Conservation (phyloP, 2,329 filamentous ascomycete genomes). For the Sporothrix curviconia region DNA sequence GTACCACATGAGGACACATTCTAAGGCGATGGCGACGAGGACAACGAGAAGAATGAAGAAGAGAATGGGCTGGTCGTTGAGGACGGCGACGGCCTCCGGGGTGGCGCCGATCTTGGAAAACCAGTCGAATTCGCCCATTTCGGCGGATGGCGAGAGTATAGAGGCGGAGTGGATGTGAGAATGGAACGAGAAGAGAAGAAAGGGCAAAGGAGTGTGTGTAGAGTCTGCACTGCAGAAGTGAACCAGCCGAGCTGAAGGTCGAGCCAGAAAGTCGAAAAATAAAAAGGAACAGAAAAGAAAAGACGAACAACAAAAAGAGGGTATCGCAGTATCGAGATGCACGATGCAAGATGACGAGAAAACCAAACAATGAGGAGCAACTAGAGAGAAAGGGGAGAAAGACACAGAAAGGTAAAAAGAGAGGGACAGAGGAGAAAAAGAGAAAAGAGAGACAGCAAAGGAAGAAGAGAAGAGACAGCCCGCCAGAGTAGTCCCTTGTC, state of each 20-base stretch:
- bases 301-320: neutral
- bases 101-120: constrained; percentile 52
- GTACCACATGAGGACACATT: constrained; percentile 47
- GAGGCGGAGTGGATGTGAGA: neutral
- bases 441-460: neutral
- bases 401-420: neutral
- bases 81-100: constrained; percentile 48
- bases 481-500: constrained; percentile 4
- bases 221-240: no score
- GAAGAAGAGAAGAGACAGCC: neutral
- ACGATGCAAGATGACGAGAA: neutral
- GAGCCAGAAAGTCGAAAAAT: neutral
- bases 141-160: neutral
- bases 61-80: constrained; percentile 55
- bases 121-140: constrained; percentile 49
- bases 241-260: constrained; percentile 12
- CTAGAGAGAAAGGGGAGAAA: neutral
- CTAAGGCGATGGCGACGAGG: constrained; percentile 41
- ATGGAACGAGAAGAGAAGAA: neutral
- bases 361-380: neutral
- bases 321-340: neutral
- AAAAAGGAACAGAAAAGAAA: neutral
- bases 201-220: no score
- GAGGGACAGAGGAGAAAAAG: neutral
- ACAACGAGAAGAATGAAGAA: constrained; percentile 53